Evolutionary conservation across 768 basidiomycete species (phyloP), one percentile per base, ranked within the genome.

Genomic region (Thelephora ganbajun): DNA sequence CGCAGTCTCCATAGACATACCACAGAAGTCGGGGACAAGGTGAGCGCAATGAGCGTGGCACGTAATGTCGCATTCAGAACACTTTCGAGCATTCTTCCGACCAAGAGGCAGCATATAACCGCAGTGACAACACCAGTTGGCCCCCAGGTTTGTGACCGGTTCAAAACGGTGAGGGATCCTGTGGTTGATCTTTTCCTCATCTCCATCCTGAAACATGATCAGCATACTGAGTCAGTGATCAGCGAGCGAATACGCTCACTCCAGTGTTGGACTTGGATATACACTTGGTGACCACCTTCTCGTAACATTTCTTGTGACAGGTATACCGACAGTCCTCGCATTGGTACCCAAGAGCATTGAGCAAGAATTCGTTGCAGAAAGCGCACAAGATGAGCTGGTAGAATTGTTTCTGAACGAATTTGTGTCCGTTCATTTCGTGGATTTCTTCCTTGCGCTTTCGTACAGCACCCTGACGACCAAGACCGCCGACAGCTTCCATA

Each of bases 41-140:
- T 99, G 96, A 1, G 92, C 88, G 66, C 96, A 99, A 53, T 91
- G 87, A 16, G 90, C 91, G 65, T 99, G 96, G 57, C 92, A 97
- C 42, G 94, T 97, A 55, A 98, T 81, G 58, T 84, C 80, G 66
- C 96, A 99, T 63, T 98, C 94, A 0, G 88, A 81, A 63, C 96
- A 99, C 64, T 85, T 86, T 48, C 91, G 80, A 18, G 94, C 85
- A 62, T 97, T 94, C 72, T 98, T 98, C 54, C 93, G 81, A 45
- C 94, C 94, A 43, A 98, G 76, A 48, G 96, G 93, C 20, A 96
- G 76, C 77, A 99, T 93, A 59, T 93, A 96, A 53, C 96, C 96
- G 62, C 96, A 99, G 63, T 99, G 96, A 62, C 96, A 99, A 65
- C 96, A 99, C 96, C 96, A 99, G 59, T 94, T 97, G 14, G 96